phyloP scores from a whole-genome alignment of 2,329 filamentous ascomycete genomes.

The Ophiostoma quercus region DNA sequence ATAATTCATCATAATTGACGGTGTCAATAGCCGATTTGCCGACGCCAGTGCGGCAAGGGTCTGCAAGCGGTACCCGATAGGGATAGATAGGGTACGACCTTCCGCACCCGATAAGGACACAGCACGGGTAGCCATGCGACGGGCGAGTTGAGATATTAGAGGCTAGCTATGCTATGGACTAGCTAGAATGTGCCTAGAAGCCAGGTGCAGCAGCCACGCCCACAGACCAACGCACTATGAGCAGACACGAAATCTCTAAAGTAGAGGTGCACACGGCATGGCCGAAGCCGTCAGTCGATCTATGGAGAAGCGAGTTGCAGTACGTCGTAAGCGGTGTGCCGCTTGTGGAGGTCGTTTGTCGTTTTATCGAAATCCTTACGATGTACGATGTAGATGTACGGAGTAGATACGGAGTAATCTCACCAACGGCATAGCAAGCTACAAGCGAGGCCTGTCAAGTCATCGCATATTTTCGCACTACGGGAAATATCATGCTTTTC shows the following conservation, averaged over 20 bases:
- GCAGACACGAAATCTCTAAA: background rate
- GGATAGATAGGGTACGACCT: background rate
- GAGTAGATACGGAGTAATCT: too few relatives aligned
- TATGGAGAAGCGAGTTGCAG: background rate
- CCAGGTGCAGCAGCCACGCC: background rate
- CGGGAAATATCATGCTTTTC: slow-evolving; percentile 1
- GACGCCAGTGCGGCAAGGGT: background rate
- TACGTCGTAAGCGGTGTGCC: background rate
- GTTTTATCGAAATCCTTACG: background rate
- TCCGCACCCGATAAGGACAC: background rate
- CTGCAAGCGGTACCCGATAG: background rate
- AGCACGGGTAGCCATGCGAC: background rate
- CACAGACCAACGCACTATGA: background rate
- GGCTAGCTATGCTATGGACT: background rate
- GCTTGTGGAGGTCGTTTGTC: background rate
- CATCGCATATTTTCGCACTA: background rate
- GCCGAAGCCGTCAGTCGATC: slow-evolving; percentile 10
- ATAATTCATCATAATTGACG: background rate
- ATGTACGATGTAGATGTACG: too few relatives aligned
- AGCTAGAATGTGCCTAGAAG: background rate
- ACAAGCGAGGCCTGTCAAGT: too few relatives aligned
- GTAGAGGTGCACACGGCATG: slow-evolving; percentile 7
- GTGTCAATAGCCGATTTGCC: slow-evolving; percentile 6
- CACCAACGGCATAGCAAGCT: too few relatives aligned
- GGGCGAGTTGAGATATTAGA: background rate